Percentiles rank a stretch among this genome's conserved stretches.
phyloP scores from a whole-genome alignment of 176 grass and related monocot species.

The Eleusine indica region DNA sequence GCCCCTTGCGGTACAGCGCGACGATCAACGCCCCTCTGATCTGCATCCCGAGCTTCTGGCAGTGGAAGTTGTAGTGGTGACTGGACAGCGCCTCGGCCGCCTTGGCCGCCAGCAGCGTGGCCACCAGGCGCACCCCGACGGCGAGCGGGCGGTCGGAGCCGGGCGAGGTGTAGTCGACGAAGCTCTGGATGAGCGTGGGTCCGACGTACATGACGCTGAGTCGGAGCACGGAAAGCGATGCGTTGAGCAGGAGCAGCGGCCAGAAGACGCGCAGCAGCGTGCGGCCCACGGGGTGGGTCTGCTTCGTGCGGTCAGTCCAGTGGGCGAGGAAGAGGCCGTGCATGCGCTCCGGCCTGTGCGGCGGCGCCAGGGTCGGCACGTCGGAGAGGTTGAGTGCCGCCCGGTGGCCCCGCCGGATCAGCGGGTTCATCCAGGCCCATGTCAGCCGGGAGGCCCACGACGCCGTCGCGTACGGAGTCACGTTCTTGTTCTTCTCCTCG shows the following conservation, averaged over 20 bases:
- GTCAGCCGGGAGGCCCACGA: slow-evolving; percentile 58
- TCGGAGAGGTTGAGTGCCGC: slow-evolving; percentile 60
- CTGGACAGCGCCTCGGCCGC: slow-evolving; percentile 66
- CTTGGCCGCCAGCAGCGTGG: slow-evolving; percentile 71
- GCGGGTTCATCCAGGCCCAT: slow-evolving; percentile 92
- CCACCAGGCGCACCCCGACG: slow-evolving; percentile 58
- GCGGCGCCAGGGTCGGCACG: slow-evolving; percentile 60
- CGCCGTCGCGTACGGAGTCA: slow-evolving; percentile 65
- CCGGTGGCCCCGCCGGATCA: slow-evolving; percentile 62
- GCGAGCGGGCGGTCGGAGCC: not conserved
- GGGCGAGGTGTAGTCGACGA: slow-evolving; percentile 58
- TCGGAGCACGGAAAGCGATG: slow-evolving; percentile 54
- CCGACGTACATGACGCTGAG: slow-evolving; percentile 91
- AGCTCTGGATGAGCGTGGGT: slow-evolving; percentile 81
- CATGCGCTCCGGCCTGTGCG: slow-evolving; percentile 76
- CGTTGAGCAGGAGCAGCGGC: slow-evolving; percentile 70
- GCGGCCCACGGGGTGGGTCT: slow-evolving; percentile 62
- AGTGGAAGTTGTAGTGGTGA: slow-evolving; percentile 99
- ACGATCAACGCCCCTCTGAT: slow-evolving; percentile 86
- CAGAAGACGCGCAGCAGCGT: slow-evolving; percentile 79
- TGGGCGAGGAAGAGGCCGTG: slow-evolving; percentile 58
- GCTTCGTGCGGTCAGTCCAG: slow-evolving; percentile 49
- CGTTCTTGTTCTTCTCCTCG: not conserved
- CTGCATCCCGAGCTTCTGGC: slow-evolving; percentile 95
- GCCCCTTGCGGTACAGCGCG: slow-evolving; percentile 81